Base-by-base conservation (phyloP, 495 filamentous ascomycete species). In the Talaromyces borbonicus region DNA sequence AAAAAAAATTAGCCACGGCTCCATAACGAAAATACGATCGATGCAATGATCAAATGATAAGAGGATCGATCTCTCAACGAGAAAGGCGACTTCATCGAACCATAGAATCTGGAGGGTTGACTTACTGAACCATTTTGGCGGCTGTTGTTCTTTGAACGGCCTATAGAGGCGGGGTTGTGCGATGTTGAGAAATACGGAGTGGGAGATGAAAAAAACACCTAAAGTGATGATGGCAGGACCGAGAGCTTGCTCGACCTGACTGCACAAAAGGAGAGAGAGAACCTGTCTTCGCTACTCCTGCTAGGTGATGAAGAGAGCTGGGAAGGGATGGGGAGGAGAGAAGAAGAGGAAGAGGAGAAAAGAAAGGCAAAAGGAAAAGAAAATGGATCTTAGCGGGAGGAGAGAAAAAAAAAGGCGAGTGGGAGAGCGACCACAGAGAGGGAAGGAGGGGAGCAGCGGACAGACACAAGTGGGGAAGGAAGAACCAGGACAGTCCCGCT, bases 81-180 rank as follows among this genome's bases (percentile, higher is more conserved):
- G 8, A 39, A 31, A 7, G 20, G 0, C 11, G 26, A 26, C 5
- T 41, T 33, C 32, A 4, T 27, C 26, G 47, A 19, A 30, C 49
- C 49, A 44, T 33, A 18, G 9, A 18, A 16, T 26, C 48, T n/a
- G 16, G 29, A 16, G 45, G 6, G 37, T 40, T 36, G 35, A 93
- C 92, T 83, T 87, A 98, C 92, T 98, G 95, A 62, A 98, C 92
- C 92, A 98, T 98, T 64, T 87, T 95, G 82, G 70, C 87, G 84
- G 87, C 27, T 33, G 83, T 66, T 78, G 85, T 69, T 72, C 62
- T 58, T 56, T 54, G 62, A 61, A 75, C 67, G 52, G 46, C 56
- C 62, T 62, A 51, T 57, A 61, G 62, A 65, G 66, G 64, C 64
- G 57, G 59, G 67, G 56, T 60, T 57, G 53, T 46, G 49, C 43